phyloP scores from a whole-genome alignment of 352 stramenopile species.

The Phytopythium ostracodes region DNA sequence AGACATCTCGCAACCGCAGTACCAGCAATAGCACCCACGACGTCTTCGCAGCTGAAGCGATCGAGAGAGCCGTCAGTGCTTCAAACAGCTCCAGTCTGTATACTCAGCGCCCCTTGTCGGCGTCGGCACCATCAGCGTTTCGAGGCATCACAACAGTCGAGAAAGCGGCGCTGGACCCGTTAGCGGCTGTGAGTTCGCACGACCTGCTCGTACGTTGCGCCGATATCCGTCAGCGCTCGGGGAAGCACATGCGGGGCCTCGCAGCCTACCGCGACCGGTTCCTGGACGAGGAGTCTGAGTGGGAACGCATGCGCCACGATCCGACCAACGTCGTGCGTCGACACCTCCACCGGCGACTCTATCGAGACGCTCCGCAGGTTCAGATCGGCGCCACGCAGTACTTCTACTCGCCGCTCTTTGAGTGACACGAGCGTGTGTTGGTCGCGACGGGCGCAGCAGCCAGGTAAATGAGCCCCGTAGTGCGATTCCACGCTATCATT shows the following conservation, averaged over 20 bases:
- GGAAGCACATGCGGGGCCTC: slow-evolving; percentile 39
- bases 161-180: slow-evolving; percentile 33
- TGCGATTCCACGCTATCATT: no score
- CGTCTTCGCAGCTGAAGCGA: neutral
- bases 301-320: slow-evolving; percentile 64
- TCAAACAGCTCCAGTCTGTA: neutral
- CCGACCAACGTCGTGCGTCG: slow-evolving; percentile 60
- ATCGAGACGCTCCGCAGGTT: slow-evolving; percentile 55
- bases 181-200: slow-evolving; percentile 60
- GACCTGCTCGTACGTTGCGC: slow-evolving; percentile 65
- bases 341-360: slow-evolving; percentile 48
- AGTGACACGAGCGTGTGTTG: slow-evolving; percentile 8
- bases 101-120: neutral
- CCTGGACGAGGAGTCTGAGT: slow-evolving; percentile 48
- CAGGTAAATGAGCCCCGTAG: no score
- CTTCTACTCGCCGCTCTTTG: slow-evolving; percentile 62
- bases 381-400: slow-evolving; percentile 61
- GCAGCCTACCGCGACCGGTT: slow-evolving; percentile 46
- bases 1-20: neutral
- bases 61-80: neutral
- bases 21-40: neutral
- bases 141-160: slow-evolving; percentile 65
- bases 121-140: slow-evolving; percentile 15
- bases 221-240: slow-evolving; percentile 54
- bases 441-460: neutral